Conservation (phyloP, 306 rosid species). For the Prunus armeniaca region DNA sequence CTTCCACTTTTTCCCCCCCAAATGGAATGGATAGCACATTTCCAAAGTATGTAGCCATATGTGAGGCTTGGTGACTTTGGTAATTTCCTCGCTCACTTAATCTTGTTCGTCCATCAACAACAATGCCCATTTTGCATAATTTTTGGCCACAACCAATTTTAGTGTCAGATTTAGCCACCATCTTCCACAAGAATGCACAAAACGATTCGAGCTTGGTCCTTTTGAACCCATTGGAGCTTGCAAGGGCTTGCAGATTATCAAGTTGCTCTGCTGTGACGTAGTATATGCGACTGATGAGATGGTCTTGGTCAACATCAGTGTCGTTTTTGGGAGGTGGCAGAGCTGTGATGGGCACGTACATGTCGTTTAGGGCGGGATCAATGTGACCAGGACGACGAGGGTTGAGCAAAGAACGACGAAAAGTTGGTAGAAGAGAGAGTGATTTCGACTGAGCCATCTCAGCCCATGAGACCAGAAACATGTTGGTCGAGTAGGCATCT, state of each 20-base stretch:
- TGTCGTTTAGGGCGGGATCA: conserved; percentile 37
- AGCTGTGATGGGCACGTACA: conserved; percentile 45
- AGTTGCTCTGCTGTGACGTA: conserved; percentile 36
- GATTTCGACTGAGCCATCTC: conserved; percentile 44
- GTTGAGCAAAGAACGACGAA: conserved; percentile 24
- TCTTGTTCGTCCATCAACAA: conserved; percentile 64
- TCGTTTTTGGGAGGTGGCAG: conserved; percentile 35
- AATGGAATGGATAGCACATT: conserved; percentile 69
- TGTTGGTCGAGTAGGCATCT: conserved; percentile 71
- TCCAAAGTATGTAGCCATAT: conserved; percentile 49
- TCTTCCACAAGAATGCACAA: conserved; percentile 69
- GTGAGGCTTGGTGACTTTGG: neutral
- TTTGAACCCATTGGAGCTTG: conserved; percentile 3
- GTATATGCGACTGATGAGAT: conserved; percentile 57
- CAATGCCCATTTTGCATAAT: conserved; percentile 61
- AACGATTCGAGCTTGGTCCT: conserved; percentile 60
- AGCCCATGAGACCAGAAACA: conserved; percentile 78
- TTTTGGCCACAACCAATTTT: neutral
- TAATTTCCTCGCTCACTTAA: conserved; percentile 17
- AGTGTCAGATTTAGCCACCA: conserved; percentile 39
- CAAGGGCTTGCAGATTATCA: conserved; percentile 40
- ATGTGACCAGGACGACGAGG: conserved; percentile 42
- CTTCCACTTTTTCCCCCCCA: conserved; percentile 28
- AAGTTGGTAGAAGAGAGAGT: neutral
- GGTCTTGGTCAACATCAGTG: neutral